A percentile compares a stretch with the other conserved stretches of the same genome.
These are phyloP conservation scores for Neohortaea acidophila DNA, from an alignment of 495 filamentous ascomycete genomes.

Conservation along the genomic window DNA sequence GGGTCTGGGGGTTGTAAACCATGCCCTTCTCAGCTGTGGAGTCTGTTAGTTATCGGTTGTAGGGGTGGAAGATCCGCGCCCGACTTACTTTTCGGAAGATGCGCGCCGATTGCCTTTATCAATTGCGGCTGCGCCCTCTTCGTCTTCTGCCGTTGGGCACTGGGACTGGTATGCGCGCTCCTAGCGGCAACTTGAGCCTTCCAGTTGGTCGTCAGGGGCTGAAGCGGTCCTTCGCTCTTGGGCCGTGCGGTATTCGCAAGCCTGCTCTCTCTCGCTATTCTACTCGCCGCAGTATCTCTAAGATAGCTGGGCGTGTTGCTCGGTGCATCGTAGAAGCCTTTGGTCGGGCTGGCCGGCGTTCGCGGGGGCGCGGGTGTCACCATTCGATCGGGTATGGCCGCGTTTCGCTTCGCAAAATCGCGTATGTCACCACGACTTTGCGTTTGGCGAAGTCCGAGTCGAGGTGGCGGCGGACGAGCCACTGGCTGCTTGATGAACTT, in stretches of 20 bases:
- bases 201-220: constrained; percentile 59
- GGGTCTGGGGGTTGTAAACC: constrained; percentile 75
- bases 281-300: constrained; percentile 77
- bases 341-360: constrained; percentile 35
- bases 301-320: constrained; percentile 67
- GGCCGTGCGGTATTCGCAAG: constrained; percentile 19
- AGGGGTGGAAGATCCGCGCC: constrained; percentile 9
- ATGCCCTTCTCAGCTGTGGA: constrained; percentile 71
- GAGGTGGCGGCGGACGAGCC: constrained; percentile 51
- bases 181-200: constrained; percentile 56
- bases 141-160: constrained; percentile 37
- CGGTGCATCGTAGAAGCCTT: constrained; percentile 23
- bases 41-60: neutral
- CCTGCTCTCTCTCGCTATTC: constrained; percentile 77
- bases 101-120: constrained; percentile 53
- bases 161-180: constrained; percentile 39
- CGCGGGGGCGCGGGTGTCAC: constrained; percentile 38
- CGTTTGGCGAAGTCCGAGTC: constrained; percentile 17
- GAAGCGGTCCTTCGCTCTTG: constrained; percentile 37
- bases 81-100: constrained; percentile 50
- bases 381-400: constrained; percentile 16
- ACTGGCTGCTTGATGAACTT: constrained; percentile 69
- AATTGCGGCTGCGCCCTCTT: constrained; percentile 43
- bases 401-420: constrained; percentile 11
- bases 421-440: constrained; percentile 15